Evolutionary conservation across 2,329 filamentous ascomycete species (phyloP).

Genomic region (Penicillium hesseltinei): DNA sequence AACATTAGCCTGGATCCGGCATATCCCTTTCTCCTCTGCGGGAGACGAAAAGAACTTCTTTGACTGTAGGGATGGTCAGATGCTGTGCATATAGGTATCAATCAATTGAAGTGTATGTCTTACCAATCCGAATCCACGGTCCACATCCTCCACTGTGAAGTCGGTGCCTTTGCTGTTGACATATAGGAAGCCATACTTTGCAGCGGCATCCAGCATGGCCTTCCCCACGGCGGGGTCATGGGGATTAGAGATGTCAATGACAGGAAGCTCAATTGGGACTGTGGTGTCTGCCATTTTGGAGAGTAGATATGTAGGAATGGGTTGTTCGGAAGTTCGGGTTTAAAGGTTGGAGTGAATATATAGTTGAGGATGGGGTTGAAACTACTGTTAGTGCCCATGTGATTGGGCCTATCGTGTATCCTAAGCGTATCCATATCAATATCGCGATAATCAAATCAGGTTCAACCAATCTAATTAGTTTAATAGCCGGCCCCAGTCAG

Average conservation of each 20-base stretch:
- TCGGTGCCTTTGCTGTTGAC: constrained; percentile 71
- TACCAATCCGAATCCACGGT: constrained; percentile 73
- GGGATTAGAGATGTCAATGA: constrained; percentile 74
- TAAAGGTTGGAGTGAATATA: not conserved
- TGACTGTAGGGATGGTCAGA: constrained; percentile 52
- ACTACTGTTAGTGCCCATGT: not conserved
- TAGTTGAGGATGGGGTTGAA: not conserved
- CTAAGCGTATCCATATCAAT: constrained; percentile 1
- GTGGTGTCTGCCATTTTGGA: constrained; percentile 25
- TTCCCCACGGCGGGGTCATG: constrained; percentile 61
- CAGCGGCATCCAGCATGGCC: constrained; percentile 73
- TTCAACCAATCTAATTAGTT: not conserved
- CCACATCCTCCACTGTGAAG: constrained; percentile 65
- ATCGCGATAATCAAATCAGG: constrained; percentile 7
- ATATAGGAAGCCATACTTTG: constrained; percentile 84
- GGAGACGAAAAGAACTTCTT: constrained; percentile 71
- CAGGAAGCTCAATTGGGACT: constrained; percentile 59
- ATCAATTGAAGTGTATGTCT: constrained; percentile 13
- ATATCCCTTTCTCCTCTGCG: constrained; percentile 68
- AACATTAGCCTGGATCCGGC: constrained; percentile 66
- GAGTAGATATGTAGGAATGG: not conserved
- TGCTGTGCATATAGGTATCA: not conserved
- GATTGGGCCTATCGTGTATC: constrained; percentile 17
- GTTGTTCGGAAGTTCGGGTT: not conserved
- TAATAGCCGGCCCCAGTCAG: not conserved